These are phyloP conservation scores for Aspergillus niger DNA, from an alignment of 2,329 filamentous ascomycete species.

Conservation along the genomic window DNA sequence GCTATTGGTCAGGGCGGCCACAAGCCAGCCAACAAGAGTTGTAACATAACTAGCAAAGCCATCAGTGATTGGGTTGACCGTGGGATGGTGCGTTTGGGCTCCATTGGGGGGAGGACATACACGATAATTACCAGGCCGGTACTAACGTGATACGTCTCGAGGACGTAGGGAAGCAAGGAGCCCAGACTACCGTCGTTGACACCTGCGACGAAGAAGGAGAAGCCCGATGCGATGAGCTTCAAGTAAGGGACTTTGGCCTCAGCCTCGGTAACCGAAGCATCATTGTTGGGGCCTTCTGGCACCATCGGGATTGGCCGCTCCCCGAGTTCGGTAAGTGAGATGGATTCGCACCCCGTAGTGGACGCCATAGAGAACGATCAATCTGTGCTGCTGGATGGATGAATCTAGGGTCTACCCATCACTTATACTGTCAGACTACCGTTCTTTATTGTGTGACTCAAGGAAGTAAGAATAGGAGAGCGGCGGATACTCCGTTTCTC, in stretches of 20 bases:
- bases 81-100: no score
- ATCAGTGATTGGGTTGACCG: not conserved
- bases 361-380: not conserved
- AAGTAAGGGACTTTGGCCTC: constrained; percentile 22
- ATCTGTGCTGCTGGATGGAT: no score
- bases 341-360: not conserved
- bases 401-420: no score
- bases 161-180: constrained; percentile 63
- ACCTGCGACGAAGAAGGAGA: constrained; percentile 67
- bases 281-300: not conserved
- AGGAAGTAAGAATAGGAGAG: not conserved
- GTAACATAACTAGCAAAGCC: constrained; percentile 50
- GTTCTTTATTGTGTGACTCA: no score
- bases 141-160: constrained; percentile 57
- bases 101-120: constrained; percentile 35
- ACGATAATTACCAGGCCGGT: constrained; percentile 56
- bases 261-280: not conserved
- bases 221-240: constrained; percentile 58
- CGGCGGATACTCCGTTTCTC: not conserved
- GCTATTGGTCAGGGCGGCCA: constrained; percentile 58
- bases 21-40: constrained; percentile 62
- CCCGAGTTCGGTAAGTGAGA: not conserved
- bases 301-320: not conserved
- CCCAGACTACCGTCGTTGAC: constrained; percentile 67
- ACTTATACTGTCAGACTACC: no score